Evolutionary conservation across 163 green algal genomes (phyloP), one percentile per base, ranked within the genome.

Genomic region (Chlorella variabilis): DNA sequence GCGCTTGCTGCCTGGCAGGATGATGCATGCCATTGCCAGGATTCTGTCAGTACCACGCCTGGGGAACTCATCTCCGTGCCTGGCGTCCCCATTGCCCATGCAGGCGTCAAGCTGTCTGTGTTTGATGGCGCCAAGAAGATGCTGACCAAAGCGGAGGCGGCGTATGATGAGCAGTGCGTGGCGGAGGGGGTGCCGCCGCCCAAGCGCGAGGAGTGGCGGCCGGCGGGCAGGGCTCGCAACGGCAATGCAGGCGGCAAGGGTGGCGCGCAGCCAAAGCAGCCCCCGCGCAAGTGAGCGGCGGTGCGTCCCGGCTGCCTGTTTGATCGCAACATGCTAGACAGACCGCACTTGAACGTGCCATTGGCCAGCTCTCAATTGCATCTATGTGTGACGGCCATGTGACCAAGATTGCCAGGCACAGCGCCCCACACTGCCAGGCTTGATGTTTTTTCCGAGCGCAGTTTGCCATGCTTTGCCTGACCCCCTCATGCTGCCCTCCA

Each of bases 71-170:
- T 41, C 34, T 48, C 34, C 3, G n/a, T 13, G 8, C 17, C 67
- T 39, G 23, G 9, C 67, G 17, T 42, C 33, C 80, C 68, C 36
- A 20, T 25, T 34, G 6, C 39, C 29, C 27, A 20, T 65, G 58
- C 85, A 89, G 85, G 87, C 49, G 85, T 93, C n/a, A 87, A 88
- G 77, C 80, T 93, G 74, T 85, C 84, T 20, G 88, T 87, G 17
- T 93, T 93, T 70, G 86, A 93, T 77, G 69, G 73, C 29, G 89
- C 86, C 36, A 93, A 93, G 71, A 82, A 61, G 48, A 6, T 80
- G 67, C 71, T 89, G 56, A 59, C 25, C 4, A 17, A 7, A 20
- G 74, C 58, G 6, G 38, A 87, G n/a, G 29, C 20, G 33, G 86
- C 86, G 23, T 76, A 80, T 20, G 51, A 86, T n/a, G 84, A 90